Evolutionary conservation across 768 basidiomycete species (phyloP).

Genomic region (Phylloporus scabripes): DNA sequence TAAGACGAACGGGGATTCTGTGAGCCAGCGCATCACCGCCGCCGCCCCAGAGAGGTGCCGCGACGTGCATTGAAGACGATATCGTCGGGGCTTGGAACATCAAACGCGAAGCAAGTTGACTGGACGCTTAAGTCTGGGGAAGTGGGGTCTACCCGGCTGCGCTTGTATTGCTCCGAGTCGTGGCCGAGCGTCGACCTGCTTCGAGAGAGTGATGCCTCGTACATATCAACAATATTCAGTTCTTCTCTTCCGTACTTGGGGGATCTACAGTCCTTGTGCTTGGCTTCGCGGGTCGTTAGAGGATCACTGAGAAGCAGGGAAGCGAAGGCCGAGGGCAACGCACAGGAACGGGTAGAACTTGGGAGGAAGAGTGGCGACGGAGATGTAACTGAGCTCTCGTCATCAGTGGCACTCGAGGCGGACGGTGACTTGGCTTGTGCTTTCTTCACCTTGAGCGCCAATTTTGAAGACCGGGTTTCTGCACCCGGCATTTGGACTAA

Average conservation of each 20-base stretch:
- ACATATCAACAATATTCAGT: slow-evolving; percentile 24
- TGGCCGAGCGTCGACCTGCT: slow-evolving; percentile 25
- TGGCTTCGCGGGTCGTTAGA: slow-evolving; percentile 36
- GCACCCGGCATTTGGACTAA: slow-evolving; percentile 29
- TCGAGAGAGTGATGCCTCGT: slow-evolving; percentile 26
- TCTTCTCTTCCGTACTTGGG: slow-evolving; percentile 31
- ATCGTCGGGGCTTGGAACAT: slow-evolving; percentile 90
- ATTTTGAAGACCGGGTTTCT: slow-evolving; percentile 56
- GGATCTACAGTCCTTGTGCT: slow-evolving; percentile 29
- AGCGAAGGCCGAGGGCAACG: slow-evolving; percentile 74
- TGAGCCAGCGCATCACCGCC: slow-evolving; percentile 19
- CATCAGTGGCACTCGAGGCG: slow-evolving; percentile 34
- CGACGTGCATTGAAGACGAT: slow-evolving; percentile 74
- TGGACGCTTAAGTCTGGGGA: slow-evolving; percentile 35
- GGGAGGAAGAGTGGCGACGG: slow-evolving; percentile 56
- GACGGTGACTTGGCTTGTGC: slow-evolving; percentile 42
- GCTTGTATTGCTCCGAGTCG: slow-evolving; percentile 9
- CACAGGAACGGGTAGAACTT: slow-evolving; percentile 51
- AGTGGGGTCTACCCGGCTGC: slow-evolving; percentile 6
- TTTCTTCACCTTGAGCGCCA: slow-evolving; percentile 69
- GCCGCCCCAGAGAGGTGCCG: slow-evolving; percentile 57
- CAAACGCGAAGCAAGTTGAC: slow-evolving; percentile 55
- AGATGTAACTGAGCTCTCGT: slow-evolving; percentile 32
- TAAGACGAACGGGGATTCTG: neutral
- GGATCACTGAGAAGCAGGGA: slow-evolving; percentile 59